These are phyloP conservation scores for Mycena polygramma DNA, from an alignment of 768 basidiomycete species.

Conservation along the genomic window DNA sequence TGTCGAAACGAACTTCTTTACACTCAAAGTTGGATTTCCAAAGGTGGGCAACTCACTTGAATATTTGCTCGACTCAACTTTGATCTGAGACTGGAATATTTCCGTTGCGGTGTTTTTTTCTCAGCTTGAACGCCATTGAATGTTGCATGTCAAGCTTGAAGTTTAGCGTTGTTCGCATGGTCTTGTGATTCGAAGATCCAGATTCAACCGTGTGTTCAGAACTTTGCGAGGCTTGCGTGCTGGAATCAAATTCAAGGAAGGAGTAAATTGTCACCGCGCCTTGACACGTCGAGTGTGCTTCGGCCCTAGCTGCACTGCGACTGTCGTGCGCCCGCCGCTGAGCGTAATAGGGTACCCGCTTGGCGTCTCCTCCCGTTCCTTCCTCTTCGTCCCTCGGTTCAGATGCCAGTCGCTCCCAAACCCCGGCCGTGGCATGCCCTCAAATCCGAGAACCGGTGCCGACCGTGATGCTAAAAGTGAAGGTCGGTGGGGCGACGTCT, in stretches of 20 bases:
- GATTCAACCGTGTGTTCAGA: too few relatives aligned
- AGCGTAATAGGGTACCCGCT: conserved; percentile 51
- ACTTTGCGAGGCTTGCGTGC: neutral
- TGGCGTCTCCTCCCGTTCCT: conserved; percentile 23
- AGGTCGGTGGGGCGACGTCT: neutral
- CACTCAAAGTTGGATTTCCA: too few relatives aligned
- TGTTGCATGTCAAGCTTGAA: too few relatives aligned
- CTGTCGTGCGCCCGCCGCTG: conserved; percentile 50
- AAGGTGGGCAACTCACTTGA: too few relatives aligned
- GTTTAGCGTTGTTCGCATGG: too few relatives aligned
- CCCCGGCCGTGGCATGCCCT: conserved; percentile 55
- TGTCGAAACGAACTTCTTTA: too few relatives aligned
- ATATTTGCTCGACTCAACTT: too few relatives aligned
- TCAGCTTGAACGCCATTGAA: too few relatives aligned
- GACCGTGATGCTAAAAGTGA: neutral
- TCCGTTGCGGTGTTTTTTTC: too few relatives aligned
- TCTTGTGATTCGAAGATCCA: too few relatives aligned
- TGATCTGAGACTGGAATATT: too few relatives aligned
- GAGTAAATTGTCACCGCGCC: neutral
- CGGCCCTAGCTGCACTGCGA: conserved; percentile 55
- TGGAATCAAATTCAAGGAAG: too few relatives aligned
- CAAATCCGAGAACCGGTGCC: conserved; percentile 37
- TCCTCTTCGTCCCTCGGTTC: conserved; percentile 36
- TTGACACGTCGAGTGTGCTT: conserved; percentile 44
- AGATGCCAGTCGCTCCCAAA: conserved; percentile 56